Conservation (phyloP, 768 basidiomycete species). For the Trametes meyenii region DNA sequence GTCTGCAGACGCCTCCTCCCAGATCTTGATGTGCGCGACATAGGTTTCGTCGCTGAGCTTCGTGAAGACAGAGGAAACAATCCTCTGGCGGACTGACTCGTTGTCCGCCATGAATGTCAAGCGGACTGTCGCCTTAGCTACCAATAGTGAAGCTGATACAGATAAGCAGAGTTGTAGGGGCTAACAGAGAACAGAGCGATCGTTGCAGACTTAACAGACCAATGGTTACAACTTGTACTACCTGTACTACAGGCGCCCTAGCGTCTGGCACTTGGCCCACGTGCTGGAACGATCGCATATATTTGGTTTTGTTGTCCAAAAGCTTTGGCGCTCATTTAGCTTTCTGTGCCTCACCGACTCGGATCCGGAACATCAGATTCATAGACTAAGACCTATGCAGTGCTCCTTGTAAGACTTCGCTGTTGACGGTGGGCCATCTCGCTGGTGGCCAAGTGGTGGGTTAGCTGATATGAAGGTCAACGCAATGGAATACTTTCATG, state of each 20-base stretch:
- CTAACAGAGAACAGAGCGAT: not conserved
- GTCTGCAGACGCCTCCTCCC: conserved; percentile 79
- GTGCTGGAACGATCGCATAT: conserved; percentile 6
- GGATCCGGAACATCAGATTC: too few species aligned
- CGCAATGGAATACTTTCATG: too few species aligned
- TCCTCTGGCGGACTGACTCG: conserved; percentile 63
- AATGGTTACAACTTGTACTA: not conserved
- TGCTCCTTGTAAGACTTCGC: too few species aligned
- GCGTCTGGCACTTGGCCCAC: not conserved
- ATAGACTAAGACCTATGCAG: too few species aligned
- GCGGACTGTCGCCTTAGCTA: too few species aligned
- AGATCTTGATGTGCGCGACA: conserved; percentile 89
- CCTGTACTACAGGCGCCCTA: not conserved
- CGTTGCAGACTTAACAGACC: not conserved
- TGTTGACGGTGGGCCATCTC: too few species aligned
- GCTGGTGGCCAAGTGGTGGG: too few species aligned
- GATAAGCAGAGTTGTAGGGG: not conserved
- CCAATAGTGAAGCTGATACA: not conserved
- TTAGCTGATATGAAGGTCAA: too few species aligned
- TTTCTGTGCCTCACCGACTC: too few species aligned
- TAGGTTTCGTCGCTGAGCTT: conserved; percentile 81
- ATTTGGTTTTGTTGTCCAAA: conserved; percentile 30
- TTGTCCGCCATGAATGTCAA: conserved; percentile 32
- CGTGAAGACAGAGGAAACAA: conserved; percentile 82
- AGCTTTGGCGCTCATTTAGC: conserved; percentile 17